Evolutionary conservation across 2,329 filamentous ascomycete genomes (phyloP), one percentile per base, ranked within the genome.

Genomic region (Drechslerella stenobrocha): DNA sequence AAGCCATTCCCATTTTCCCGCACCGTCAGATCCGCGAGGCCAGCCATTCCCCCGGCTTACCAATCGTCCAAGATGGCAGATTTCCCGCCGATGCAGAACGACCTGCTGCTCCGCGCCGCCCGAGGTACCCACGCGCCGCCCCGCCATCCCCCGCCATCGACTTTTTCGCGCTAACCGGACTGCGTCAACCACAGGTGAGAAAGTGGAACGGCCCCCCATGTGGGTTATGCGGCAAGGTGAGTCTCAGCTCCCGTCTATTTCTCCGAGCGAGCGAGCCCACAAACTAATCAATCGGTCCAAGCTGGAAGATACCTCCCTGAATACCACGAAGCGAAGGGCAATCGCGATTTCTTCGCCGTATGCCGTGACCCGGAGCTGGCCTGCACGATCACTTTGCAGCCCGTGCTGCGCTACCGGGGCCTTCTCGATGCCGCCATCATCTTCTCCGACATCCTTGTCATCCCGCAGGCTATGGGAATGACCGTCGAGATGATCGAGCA

Each of bases 181-280:
- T 60, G 5, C 5, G 69, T 59, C 57, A 53, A 72, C 71, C n/a
- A 55, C 74, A 95, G 91, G 92, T 76, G 83, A 96, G 79, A 86
- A 86, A 76, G 89, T 97, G 72, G 90, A 96, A 78, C 86, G 93
- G 71, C 88, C 93, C 69, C 93, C 93, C 61, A 89, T 95, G 81
- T 98, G 93, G 93, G 90, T 98, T 76, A 98, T 98, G 93, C 88
- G 93, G 78, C 93, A 98, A 85, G 90, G 90, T 92, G 81, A 77
- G 77, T 73, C 72, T 56, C 30, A 34, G 46, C 69, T 52, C 57
- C 42, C 7, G 24, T 52, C 34, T n/a, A 24, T 45, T 52, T 44
- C 45, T 50, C n/a, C 15, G 32, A 57, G 32, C n/a, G 23, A n/a
- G n/a, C n/a, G n/a, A n/a, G n/a, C n/a, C 9, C 23, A 32, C 42